phyloP scores from a whole-genome alignment of 768 basidiomycete genomes.

The Dentipellis fragilis region DNA sequence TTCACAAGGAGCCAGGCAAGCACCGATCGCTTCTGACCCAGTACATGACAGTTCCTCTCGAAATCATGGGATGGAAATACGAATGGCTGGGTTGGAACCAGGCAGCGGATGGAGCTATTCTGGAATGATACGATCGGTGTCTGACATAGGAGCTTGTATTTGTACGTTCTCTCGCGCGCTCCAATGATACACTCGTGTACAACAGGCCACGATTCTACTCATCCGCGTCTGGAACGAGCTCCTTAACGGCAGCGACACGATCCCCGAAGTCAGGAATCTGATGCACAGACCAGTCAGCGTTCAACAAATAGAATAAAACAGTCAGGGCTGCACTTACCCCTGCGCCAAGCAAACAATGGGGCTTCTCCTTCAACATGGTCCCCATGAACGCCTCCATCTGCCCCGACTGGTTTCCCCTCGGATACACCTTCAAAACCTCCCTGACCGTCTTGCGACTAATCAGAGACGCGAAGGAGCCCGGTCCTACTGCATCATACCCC shows the following conservation, averaged over 20 bases:
- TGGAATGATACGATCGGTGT: too few relatives aligned
- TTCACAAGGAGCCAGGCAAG: constrained; percentile 34
- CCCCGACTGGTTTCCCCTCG: background rate
- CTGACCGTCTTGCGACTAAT: background rate
- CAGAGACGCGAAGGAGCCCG: background rate
- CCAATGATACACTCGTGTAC: too few relatives aligned
- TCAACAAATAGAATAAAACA: background rate
- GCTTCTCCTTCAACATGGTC: background rate
- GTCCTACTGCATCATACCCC: background rate
- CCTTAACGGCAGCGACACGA: background rate
- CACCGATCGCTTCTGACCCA: constrained; percentile 24
- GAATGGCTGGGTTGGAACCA: constrained; percentile 32
- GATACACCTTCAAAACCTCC: background rate
- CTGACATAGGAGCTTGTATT: too few relatives aligned
- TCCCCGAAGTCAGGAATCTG: background rate
- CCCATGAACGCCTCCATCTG: background rate
- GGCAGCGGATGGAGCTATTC: too few relatives aligned
- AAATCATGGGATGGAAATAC: constrained; percentile 35
- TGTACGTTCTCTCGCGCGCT: too few relatives aligned
- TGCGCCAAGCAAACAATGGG: background rate
- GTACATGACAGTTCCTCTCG: constrained; percentile 17
- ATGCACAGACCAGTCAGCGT: background rate
- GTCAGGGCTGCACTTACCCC: background rate
- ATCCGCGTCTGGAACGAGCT: too few relatives aligned
- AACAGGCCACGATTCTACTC: too few relatives aligned